A percentile compares a stretch with the other conserved stretches of the same genome.
phyloP scores from a whole-genome alignment of 2,329 filamentous ascomycete species.

The Endocalyx cinctus region DNA sequence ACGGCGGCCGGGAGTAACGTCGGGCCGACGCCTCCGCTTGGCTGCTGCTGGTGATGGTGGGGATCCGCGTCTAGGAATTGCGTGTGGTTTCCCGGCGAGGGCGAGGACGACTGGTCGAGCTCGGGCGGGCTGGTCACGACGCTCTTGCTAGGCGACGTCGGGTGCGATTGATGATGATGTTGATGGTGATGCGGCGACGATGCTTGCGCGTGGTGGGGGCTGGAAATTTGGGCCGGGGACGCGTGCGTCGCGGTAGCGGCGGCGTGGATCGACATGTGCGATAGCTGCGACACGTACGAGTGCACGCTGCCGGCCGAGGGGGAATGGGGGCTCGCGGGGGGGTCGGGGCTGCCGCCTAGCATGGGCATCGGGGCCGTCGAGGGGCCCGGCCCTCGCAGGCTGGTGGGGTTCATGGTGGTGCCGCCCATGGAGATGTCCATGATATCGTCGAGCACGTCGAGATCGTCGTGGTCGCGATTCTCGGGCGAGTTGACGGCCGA shows the following conservation, averaged over 20 bases:
- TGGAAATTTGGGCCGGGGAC: conserved; percentile 17
- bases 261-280: conserved; percentile 28
- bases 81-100: conserved; percentile 41
- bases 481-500: conserved; percentile 49
- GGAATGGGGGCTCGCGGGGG: conserved; percentile 29
- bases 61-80: conserved; percentile 41
- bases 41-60: conserved; percentile 24
- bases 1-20: conserved; percentile 22
- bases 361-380: conserved; percentile 38
- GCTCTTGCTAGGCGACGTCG: conserved; percentile 36
- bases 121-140: conserved; percentile 51
- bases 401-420: conserved; percentile 32
- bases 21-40: conserved; percentile 27
- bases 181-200: conserved; percentile 20
- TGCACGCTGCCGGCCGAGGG: conserved; percentile 43
- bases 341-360: conserved; percentile 22
- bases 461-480: conserved; percentile 32
- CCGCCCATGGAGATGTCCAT: conserved; percentile 39
- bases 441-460: conserved; percentile 43
- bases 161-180: conserved; percentile 37
- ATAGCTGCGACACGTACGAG: conserved; percentile 41
- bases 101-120: conserved; percentile 57
- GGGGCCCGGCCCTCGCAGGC: conserved; percentile 27
- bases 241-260: conserved; percentile 33
- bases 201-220: neutral